Conservation (phyloP, 2,329 filamentous ascomycete species). For the Fusarium sp. region DNA sequence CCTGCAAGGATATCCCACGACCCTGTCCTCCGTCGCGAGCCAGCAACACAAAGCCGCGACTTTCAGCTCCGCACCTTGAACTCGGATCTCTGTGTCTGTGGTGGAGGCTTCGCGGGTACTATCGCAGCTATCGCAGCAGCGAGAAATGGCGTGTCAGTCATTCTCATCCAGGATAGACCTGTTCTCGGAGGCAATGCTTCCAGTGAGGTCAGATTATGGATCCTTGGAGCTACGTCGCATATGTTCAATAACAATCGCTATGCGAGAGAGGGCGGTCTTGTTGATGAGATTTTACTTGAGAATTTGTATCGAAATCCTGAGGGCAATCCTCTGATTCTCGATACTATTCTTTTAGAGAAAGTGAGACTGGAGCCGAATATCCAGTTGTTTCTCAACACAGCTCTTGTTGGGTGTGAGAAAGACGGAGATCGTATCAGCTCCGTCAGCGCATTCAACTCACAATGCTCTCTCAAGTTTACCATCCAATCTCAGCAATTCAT, state of each 20-base stretch:
- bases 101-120: constrained; percentile 9
- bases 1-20: constrained; percentile 21
- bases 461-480: constrained; percentile 1
- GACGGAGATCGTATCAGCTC: background rate
- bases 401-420: background rate
- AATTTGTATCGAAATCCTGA: constrained; percentile 7
- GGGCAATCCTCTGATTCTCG: constrained; percentile 14
- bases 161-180: constrained; percentile 10
- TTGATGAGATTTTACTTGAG: constrained; percentile 15
- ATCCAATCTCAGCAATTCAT: constrained; percentile 15
- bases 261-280: constrained; percentile 18
- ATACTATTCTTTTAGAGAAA: constrained; percentile 6
- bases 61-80: constrained; percentile 1
- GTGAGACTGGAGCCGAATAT: constrained; percentile 2
- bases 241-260: constrained; percentile 23
- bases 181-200: constrained; percentile 18
- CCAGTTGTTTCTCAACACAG: background rate
- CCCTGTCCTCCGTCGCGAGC: constrained; percentile 14
- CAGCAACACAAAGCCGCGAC: constrained; percentile 10
- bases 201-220: constrained; percentile 14
- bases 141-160: constrained; percentile 12
- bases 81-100: constrained; percentile 9
- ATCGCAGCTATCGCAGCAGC: constrained; percentile 6
- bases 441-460: constrained; percentile 6
- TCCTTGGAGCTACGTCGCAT: constrained; percentile 15